phyloP scores from a whole-genome alignment of 176 grass and related monocot species.

The bread wheat (Triticum aestivum) region IWGSC_CS_RefSeq_v2.1 NC_057800.1:124209485-124209984 shows the following conservation, averaged over 20 bases:
- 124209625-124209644: conserved; percentile 17
- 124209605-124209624: conserved; percentile 31
- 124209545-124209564: conserved; percentile 51
- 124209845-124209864: conserved; percentile 64
- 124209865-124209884: conserved; percentile 58
- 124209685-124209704: conserved; percentile 69
- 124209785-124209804: conserved; percentile 63
- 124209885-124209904: conserved; percentile 62
- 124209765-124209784: conserved; percentile 54
- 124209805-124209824: conserved; percentile 59
- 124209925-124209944: conserved; percentile 50
- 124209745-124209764: conserved; percentile 50
- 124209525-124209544: conserved; percentile 49
- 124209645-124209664: conserved; percentile 37
- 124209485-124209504: conserved; percentile 44
- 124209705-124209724: conserved; percentile 52
- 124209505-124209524: conserved; percentile 46
- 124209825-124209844: conserved; percentile 51
- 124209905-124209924: conserved; percentile 39
- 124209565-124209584: conserved; percentile 34
- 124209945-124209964: conserved; percentile 37
- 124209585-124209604: conserved; percentile 37
- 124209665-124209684: conserved; percentile 42
- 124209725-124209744: conserved; percentile 47
- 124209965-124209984: conserved; percentile 40